A percentile compares a stretch with the other conserved stretches of the same genome.
These are phyloP conservation scores for Fusarium sp. DNA, from an alignment of 2,329 filamentous ascomycete genomes.

Conservation along the genomic window DNA sequence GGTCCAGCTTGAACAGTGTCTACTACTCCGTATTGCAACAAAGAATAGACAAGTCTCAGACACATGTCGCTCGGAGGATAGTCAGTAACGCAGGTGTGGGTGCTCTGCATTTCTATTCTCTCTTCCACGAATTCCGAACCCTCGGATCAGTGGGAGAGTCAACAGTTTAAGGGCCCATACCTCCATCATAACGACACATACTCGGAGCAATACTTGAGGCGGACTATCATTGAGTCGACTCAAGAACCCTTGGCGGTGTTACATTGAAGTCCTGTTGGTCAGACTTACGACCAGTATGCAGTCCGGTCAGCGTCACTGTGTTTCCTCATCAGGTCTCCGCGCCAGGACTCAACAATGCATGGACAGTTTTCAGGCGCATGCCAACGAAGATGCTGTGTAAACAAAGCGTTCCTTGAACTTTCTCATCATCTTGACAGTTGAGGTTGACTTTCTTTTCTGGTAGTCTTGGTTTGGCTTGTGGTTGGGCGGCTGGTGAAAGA, in stretches of 20 bases:
- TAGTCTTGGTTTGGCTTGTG: constrained; percentile 42
- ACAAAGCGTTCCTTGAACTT: constrained; percentile 31
- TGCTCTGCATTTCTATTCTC: constrained; percentile 3
- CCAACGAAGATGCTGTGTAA: constrained; percentile 29
- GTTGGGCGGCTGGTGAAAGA: constrained; percentile 59
- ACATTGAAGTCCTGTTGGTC: constrained; percentile 26
- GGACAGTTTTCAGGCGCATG: constrained; percentile 15
- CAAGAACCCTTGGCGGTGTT: constrained; percentile 21
- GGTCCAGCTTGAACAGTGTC: constrained; percentile 4
- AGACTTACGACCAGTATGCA: not conserved
- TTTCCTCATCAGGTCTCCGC: not conserved
- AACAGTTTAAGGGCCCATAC: constrained; percentile 4
- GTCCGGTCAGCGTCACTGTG: not conserved
- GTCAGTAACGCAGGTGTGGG: not conserved
- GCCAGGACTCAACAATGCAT: not conserved
- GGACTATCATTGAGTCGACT: constrained; percentile 14
- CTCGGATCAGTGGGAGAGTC: constrained; percentile 13
- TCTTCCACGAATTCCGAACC: constrained; percentile 5
- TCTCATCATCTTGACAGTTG: constrained; percentile 31
- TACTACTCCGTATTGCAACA: not conserved
- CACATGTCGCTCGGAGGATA: constrained; percentile 17
- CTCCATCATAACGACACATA: not conserved
- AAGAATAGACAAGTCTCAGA: constrained; percentile 8
- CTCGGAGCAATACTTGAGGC: not conserved
- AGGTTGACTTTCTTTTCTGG: constrained; percentile 25